Conservation (phyloP, 345 rosid genomes). For the Orychophragmus violaceus region DNA sequence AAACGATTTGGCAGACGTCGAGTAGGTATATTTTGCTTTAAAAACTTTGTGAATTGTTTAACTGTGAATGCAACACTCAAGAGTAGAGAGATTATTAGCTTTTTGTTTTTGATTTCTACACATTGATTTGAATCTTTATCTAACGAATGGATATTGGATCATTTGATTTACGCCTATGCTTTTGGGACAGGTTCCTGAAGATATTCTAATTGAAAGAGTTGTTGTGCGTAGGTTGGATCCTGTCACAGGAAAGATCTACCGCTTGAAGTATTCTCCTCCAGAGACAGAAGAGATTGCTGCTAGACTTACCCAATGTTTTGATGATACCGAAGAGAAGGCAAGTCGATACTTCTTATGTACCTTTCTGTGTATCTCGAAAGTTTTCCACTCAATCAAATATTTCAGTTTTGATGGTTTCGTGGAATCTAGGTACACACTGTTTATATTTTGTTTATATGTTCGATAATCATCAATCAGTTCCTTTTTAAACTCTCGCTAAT, state of each 20-base stretch:
- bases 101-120: too few relatives aligned
- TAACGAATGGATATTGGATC: neutral
- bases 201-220: slow-evolving; percentile 82
- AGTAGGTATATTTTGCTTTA: too few relatives aligned
- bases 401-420: too few relatives aligned
- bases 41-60: too few relatives aligned
- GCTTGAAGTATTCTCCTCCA: too few relatives aligned
- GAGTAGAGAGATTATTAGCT: too few relatives aligned
- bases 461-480: slow-evolving; percentile 35
- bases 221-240: too few relatives aligned
- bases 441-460: slow-evolving; percentile 36
- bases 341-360: slow-evolving; percentile 13
- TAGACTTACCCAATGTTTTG: slow-evolving; percentile 81
- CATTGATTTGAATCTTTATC: neutral
- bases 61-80: too few relatives aligned
- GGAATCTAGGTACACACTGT: too few relatives aligned
- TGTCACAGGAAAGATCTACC: too few relatives aligned
- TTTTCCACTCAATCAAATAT: neutral
- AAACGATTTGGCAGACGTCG: too few relatives aligned
- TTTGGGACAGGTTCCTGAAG: slow-evolving; percentile 73
- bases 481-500: slow-evolving; percentile 28
- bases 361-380: neutral
- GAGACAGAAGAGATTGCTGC: slow-evolving; percentile 80
- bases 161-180: neutral
- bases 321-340: slow-evolving; percentile 93